Base-by-base conservation (phyloP, 345 rosid genomes). In the Firmiana major region DNA sequence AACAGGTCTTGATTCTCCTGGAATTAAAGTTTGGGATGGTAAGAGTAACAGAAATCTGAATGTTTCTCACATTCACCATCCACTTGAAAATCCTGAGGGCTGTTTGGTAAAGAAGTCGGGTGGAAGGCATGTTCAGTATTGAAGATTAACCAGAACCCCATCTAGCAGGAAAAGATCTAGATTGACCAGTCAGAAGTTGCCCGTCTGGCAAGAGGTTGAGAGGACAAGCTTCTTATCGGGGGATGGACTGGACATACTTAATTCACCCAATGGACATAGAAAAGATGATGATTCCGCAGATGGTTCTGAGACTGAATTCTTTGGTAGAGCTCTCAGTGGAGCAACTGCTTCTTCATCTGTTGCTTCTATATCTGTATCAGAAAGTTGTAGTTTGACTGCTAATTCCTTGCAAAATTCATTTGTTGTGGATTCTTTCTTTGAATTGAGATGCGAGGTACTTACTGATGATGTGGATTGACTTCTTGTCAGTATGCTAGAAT, bases 11-110 rank as follows among this genome's bases (percentile, higher is more conserved):
- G 94, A 80, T 82, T 87, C 93, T 81, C 97, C 97, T 54, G 98
- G 89, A 81, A 96, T 92, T 73, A 91, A 88, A 86, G 98, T 96
- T 84, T 96, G 99, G 99, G 97, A 93, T 91, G 95, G 89, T 48
- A 91, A 84, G 82, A 92, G 86, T 24, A 93, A 93, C 75, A 92
- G 94, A 89, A 93, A 89, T 78, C 80, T 79, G 79, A 79, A 85
- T 79, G 88, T 85, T 76, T 87, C 97, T 59, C 90, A 78, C 74
- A 91, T 96, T 81, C 99, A 90, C 83, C 99, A 93, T 87, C 98
- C 99, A 11, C 97, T 96, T 83, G 99, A 96, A 89, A 87, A 86
- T 85, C 84, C 86, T 82, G 85, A 79, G 63, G 85, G 89, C 64
- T 81, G 36, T 80, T 68, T 57, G 28, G 68, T 80, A 53, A 88